phyloP scores from a whole-genome alignment of 1,139 yeast genomes.

The Yamadazyma aaseri region DNA sequence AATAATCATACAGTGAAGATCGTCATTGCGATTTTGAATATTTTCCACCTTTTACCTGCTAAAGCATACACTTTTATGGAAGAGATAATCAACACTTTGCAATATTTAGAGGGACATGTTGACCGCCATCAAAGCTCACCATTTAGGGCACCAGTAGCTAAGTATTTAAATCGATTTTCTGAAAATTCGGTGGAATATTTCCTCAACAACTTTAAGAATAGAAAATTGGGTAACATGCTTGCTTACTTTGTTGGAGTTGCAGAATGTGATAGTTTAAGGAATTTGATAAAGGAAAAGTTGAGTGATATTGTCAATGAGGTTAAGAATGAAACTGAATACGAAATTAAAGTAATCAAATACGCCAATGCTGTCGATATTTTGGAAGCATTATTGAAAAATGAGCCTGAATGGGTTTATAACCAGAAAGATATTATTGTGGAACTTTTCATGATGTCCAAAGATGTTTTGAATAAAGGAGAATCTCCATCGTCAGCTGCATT shows the following conservation, averaged over 20 bases:
- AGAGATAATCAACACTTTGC: conserved; percentile 73
- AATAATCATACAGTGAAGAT: conserved; percentile 81
- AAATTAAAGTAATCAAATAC: conserved; percentile 58
- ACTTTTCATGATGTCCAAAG: conserved; percentile 45
- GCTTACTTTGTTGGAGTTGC: conserved; percentile 62
- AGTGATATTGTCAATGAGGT: conserved; percentile 35
- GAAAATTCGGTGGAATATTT: conserved; percentile 73
- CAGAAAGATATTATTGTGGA: conserved; percentile 52
- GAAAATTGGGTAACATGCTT: conserved; percentile 66
- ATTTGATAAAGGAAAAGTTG: conserved; percentile 53
- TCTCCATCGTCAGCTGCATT: conserved; percentile 60
- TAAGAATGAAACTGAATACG: conserved; percentile 48
- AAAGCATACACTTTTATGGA: conserved; percentile 91
- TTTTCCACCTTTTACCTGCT: conserved; percentile 88
- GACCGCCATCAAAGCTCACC: conserved; percentile 89
- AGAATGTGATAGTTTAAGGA: conserved; percentile 58
- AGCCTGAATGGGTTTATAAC: conserved; percentile 58
- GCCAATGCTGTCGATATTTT: conserved; percentile 72
- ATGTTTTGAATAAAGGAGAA: conserved; percentile 35
- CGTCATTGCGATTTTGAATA: conserved; percentile 85
- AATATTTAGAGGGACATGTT: conserved; percentile 75
- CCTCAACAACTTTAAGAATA: conserved; percentile 60
- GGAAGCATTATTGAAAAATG: conserved; percentile 50
- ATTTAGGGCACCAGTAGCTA: conserved; percentile 87
- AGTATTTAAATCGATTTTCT: conserved; percentile 81